A percentile compares a stretch with the other conserved stretches of the same genome.
Evolutionary conservation across 345 rosid genomes (phyloP).

Genomic region (Citrus australasica): DNA sequence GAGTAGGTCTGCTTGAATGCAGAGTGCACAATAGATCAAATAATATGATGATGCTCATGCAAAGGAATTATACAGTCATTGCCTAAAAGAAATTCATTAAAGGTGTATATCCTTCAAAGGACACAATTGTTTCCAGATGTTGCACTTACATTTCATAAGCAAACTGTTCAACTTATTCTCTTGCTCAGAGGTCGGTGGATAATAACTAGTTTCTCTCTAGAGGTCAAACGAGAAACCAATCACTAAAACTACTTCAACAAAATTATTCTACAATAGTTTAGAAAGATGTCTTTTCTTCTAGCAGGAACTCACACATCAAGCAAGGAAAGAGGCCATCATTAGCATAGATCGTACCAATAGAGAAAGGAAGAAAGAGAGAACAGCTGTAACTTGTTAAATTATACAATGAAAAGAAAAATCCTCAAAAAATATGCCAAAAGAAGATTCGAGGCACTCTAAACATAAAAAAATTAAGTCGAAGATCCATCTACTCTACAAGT

Average conservation of each 20-base stretch:
- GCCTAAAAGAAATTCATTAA: background rate
- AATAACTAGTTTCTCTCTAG: background rate
- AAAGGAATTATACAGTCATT: background rate
- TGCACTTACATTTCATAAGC: background rate
- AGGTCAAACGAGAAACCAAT: background rate
- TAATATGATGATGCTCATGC: background rate
- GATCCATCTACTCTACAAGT: background rate
- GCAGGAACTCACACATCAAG: background rate
- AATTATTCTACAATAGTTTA: background rate
- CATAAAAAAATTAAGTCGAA: background rate
- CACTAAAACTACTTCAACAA: background rate
- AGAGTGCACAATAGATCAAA: background rate
- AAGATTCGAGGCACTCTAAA: background rate
- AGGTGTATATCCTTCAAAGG: background rate
- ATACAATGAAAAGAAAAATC: background rate
- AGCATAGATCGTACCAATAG: background rate
- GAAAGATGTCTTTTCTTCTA: background rate
- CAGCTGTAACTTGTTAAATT: background rate
- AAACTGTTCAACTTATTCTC: background rate
- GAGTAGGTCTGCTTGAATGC: background rate
- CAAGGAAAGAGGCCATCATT: background rate
- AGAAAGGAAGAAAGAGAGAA: background rate
- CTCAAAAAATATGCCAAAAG: background rate
- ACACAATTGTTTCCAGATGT: background rate
- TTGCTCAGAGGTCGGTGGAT: background rate